Conservation (phyloP, 1,139 yeast species). For the Insectozyma bohioensis region DNA sequence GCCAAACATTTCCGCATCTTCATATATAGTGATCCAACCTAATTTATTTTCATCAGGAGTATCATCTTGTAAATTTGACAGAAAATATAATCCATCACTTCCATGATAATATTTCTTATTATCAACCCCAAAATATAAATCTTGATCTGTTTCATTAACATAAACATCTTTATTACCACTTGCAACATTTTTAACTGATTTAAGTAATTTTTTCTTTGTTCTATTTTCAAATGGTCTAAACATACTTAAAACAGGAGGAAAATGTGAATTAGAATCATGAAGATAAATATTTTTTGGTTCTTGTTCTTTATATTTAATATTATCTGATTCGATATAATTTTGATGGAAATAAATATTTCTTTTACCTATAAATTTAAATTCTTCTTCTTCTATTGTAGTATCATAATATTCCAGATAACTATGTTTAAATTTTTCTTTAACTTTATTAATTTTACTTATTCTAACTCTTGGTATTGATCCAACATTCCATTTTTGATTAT, state of each 20-base stretch:
- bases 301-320: constrained; percentile 16
- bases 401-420: constrained; percentile 5
- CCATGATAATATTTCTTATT: constrained; percentile 41
- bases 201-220: constrained; percentile 40
- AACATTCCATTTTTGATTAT: constrained; percentile 36
- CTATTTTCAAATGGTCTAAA: constrained; percentile 56
- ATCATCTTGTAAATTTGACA: constrained; percentile 53
- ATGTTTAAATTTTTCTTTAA: constrained; percentile 17
- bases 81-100: constrained; percentile 55
- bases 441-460: constrained; percentile 19
- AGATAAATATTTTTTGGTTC: constrained; percentile 34
- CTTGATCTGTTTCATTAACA: constrained; percentile 13
- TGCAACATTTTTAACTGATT: constrained; percentile 17
- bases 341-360: constrained; percentile 33
- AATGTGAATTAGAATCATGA: constrained; percentile 20
- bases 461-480: constrained; percentile 47
- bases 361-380: constrained; percentile 26
- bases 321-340: constrained; percentile 19
- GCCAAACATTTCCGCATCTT: constrained; percentile 32
- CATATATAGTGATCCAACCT: constrained; percentile 66
- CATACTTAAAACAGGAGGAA: constrained; percentile 45
- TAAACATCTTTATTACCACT: constrained; percentile 10
- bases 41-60: constrained; percentile 57
- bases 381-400: constrained; percentile 18
- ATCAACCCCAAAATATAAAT: constrained; percentile 30